Evolutionary conservation across 108 stramenopile species (phyloP), one percentile per base, ranked within the genome.

Genomic region (Seminavis robusta): DNA sequence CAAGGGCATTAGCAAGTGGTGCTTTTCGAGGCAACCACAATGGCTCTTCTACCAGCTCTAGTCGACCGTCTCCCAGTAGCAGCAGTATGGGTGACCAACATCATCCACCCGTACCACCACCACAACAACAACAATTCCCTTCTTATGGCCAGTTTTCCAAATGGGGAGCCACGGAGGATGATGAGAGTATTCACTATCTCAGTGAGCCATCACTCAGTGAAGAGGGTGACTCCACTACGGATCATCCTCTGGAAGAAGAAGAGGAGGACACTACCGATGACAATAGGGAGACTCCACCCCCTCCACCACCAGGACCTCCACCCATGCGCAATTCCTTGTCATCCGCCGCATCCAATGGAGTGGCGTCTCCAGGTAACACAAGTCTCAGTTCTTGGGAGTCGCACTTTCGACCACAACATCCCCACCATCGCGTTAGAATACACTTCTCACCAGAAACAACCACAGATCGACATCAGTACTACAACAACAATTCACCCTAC

Each of bases 361-460:
- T 13, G 11, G 13, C 40, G 15, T 68, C 62, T 34, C 78, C 78
- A 20, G 77, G 67, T 28, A 79, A 73, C 52, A 67, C 72, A 7
- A 72, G 66, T 67, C 33, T 73, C 11, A 73, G 67, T 29, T 69
- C 72, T 2, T 69, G 64, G 59, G 78, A 79, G 27, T 70, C 67
- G 32, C 57, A 54, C 21, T 19, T 20, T 38, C 54, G 54, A 49
- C 15, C 13, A 15, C 4, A 15, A 29, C 24, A 49, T 36, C 55
- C 48, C 13, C 16, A 55, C 20, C 56, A 50, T 37, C 37, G 41
- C 43, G 24, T 28, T n/a, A 50, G 21, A 63, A 47, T 71, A 33
- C 49, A 63, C 11, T 58, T 63, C 63, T 55, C 45, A 47, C 3
- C 69, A 47, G 24, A 37, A 38, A 8, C 50, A 10, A 15, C 0